Base-by-base conservation (phyloP, 1,284 basidiomycete species). In the Pterulicium gracile region DNA sequence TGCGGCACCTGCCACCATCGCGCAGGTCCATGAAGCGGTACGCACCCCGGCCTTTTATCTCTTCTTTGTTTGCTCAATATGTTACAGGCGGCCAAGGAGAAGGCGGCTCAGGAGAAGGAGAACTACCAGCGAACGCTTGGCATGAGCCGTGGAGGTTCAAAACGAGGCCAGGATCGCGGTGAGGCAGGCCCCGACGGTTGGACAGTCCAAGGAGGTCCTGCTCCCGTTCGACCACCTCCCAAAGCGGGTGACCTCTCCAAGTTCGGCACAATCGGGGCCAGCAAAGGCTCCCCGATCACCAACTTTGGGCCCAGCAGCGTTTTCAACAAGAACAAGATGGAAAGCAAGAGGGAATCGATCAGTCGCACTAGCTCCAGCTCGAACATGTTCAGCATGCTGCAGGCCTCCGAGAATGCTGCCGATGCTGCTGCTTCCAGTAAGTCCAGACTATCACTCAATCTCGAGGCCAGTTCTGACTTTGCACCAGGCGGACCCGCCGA, bases 351-450 rank as follows among this genome's bases (percentile, higher is more conserved):
- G 7, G 79, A 86, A 51, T 75, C 85, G 2, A 66, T 92, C 13
- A 83, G 88, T 4, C 77, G 91, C 43, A 80, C 82, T 22, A 80
- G 73, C 54, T 93, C 89, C 40, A 80, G 67, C 48, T 73, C 77
- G 51, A 96, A 95, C 65, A 94, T 92, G 86, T 94, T 94, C 69
- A 81, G 79, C 14, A 75, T 87, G 69, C 78, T 89, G 54, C 79
- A 82, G 58, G 70, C 68, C 50, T 55, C 67, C 22, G 77, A 77
- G 48, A 70, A 76, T 19, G 61, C 68, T 2, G 66, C 62, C 1
- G 79, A 78, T 22, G 58, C 67, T n/a, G 53, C 67, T 24, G 54
- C 63, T 19, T 35, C 56, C 19, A 4, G 52, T 59, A 57, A 84
- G 75, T 58, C 64, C 48, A 74, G 63, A 51, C 63, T 66, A 45